These are phyloP conservation scores for Starmerella stellata DNA, from an alignment of 805 yeast genomes.

Conservation along the genomic window DNA sequence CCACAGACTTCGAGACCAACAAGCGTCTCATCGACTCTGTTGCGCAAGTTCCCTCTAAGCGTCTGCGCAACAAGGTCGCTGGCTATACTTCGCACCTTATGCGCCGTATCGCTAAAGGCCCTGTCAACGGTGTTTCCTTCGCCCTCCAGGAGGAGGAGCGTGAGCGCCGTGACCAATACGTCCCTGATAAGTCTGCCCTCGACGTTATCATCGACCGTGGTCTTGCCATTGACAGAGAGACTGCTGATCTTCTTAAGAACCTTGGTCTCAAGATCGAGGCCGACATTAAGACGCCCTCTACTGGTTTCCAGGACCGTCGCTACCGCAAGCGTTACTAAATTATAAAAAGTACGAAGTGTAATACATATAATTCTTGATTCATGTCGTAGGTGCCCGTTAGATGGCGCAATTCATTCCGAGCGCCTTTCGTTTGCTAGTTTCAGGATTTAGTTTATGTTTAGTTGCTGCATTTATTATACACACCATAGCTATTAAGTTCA, in stretches of 20 bases:
- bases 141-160: conserved; percentile 99
- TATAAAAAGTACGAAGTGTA: background rate
- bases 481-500: too few species aligned
- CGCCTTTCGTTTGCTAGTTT: too few species aligned
- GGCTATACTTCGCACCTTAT: conserved; percentile 99
- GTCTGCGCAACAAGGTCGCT: conserved; percentile 99
- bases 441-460: too few species aligned
- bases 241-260: conserved; percentile 84
- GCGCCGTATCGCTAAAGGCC: conserved; percentile 99
- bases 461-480: too few species aligned
- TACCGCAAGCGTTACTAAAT: conserved; percentile 20
- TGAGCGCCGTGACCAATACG: conserved; percentile 99
- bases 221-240: conserved; percentile 92
- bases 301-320: conserved; percentile 18
- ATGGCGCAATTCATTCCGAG: too few species aligned
- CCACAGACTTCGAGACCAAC: conserved; percentile 99
- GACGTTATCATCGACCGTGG: conserved; percentile 92
- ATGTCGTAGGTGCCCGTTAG: background rate
- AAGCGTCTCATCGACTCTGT: conserved; percentile 97
- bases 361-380: background rate
- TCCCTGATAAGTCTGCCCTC: conserved; percentile 99
- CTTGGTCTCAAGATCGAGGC: conserved; percentile 39
- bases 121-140: conserved; percentile 99
- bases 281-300: conserved; percentile 40
- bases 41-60: conserved; percentile 97